Conservation (phyloP, 768 basidiomycete genomes). For the Calocera viscosa region DNA sequence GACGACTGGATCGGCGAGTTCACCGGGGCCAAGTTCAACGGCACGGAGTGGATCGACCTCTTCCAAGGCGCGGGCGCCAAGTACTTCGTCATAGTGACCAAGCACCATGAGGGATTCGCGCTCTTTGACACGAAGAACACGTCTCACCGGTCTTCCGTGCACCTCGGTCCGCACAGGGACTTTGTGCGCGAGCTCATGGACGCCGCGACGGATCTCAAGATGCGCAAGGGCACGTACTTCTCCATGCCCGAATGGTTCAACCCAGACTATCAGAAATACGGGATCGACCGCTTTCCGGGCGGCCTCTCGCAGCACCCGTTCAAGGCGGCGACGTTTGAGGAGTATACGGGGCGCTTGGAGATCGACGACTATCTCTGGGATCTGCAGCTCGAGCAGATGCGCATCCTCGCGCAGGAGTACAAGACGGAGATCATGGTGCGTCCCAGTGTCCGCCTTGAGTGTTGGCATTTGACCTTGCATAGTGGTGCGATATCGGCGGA, state of each 20-base stretch:
- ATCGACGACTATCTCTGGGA: slow-evolving; percentile 43
- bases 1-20: slow-evolving; percentile 49
- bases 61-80: slow-evolving; percentile 47
- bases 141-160: slow-evolving; percentile 38
- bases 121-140: slow-evolving; percentile 47
- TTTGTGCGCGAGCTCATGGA: slow-evolving; percentile 40
- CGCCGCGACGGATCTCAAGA: slow-evolving; percentile 36
- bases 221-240: slow-evolving; percentile 40
- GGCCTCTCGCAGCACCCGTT: slow-evolving; percentile 42
- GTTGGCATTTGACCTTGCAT: neutral
- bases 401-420: slow-evolving; percentile 37
- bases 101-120: slow-evolving; percentile 51
- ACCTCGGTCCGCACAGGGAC: slow-evolving; percentile 41
- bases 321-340: slow-evolving; percentile 35
- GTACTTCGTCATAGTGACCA: slow-evolving; percentile 50
- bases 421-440: slow-evolving; percentile 45
- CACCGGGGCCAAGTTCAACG: slow-evolving; percentile 41
- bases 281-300: slow-evolving; percentile 42
- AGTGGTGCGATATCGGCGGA: slow-evolving; percentile 48
- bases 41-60: slow-evolving; percentile 43
- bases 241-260: slow-evolving; percentile 49
- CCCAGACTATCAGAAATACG: slow-evolving; percentile 41
- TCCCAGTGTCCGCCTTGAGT: neutral
- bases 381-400: slow-evolving; percentile 41
- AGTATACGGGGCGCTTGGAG: slow-evolving; percentile 41